Evolutionary conservation across 2,329 filamentous ascomycete genomes (phyloP), one percentile per base, ranked within the genome.

Genomic region (Pseudogymnoascus sp.): DNA sequence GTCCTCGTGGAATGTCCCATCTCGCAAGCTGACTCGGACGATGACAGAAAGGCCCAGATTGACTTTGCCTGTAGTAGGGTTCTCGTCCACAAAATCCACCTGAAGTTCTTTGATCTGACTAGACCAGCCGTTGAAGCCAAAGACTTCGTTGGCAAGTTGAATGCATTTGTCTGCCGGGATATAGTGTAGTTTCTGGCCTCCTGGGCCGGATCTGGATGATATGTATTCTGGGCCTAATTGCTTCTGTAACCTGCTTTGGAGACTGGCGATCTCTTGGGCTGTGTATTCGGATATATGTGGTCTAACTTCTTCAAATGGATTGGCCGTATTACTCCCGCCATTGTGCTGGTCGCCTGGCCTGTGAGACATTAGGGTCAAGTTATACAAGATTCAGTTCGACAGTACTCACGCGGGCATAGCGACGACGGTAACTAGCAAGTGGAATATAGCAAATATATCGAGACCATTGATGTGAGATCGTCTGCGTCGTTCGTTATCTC

Each of bases 41-140:
- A 96, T 91, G 62, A 97, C 93, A 0, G 91, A 96, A 39, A 99
- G 75, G 0, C 95, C 95, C 37, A 97, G 80, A 67, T 84, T 92
- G 69, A 97, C 86, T 73, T 88, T 93, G 66, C 88, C 83, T 7
- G 86, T 92, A 70, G 87, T 83, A 14, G 86, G 83, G 70, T 88
- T 87, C 76, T 97, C 92, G 72, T 97, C 93, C 66, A 95, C 91
- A 75, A 96, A 97, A 75, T 99, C 95, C 65, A 97, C 90, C 73
- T 96, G 89, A 39, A 97, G 89, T 73, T 96, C 92, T 73, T 93
- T 90, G 65, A 99, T 95, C n/a, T 89, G 89, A 63, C 91, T 96
- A 8, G 91, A 96, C 95, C 95, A 99, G 70, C 93, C 93, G 77
- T 97, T 96, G 80, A 97, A 97, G 8, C 93, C 93, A 77, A 97